Base-by-base conservation (phyloP, 176 grass and related monocot species). In the Triticum timopheevii region DNA sequence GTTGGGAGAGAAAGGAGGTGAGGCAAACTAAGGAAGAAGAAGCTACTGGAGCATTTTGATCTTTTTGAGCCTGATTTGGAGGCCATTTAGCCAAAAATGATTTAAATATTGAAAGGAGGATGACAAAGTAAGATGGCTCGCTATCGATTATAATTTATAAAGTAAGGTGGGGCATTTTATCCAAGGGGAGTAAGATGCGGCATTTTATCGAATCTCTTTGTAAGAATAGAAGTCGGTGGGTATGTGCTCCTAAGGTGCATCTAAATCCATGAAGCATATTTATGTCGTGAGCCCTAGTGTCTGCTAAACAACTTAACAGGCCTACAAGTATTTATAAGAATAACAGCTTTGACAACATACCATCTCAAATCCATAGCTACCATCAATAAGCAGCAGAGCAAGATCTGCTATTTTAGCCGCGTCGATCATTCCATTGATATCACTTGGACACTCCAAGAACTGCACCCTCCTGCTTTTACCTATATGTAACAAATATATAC, bases 311-410 rank as follows among this genome's bases (percentile, higher is more conserved):
- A 45, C 61, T 68, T 68, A 81, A 80, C 15, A 67, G 31, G 72
- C 65, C 73, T 34, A 82, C 31, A 58, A 84, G 75, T 59, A 79
- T 84, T 58, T 80, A 50, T 69, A 11, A 69, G 61, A 77, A 62
- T 24, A 78, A 7, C 17, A 30, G 31, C 67, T 87, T 84, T 54
- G n/a, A 83, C 19, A 82, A 73, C 79, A 88, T n/a, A 99, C 97
- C 97, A 99, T 99, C 88, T 96, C 97, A 94, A 96, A 99, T 69
- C 94, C 97, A 88, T 96, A 99, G 89, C 92, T 94, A 80, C 94
- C 97, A 80, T 99, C 97, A 36, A 99, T 91, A 71, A 99, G 89
- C 82, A 99, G 81, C 86, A 99, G 83, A 19, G 94, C 97, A 2
- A 99, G 92, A 93, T 99, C 97, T 77, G 97, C 97, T 78, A 96